Conservation (phyloP, 2,329 filamentous ascomycete genomes). For the Monilinia polystroma region DNA sequence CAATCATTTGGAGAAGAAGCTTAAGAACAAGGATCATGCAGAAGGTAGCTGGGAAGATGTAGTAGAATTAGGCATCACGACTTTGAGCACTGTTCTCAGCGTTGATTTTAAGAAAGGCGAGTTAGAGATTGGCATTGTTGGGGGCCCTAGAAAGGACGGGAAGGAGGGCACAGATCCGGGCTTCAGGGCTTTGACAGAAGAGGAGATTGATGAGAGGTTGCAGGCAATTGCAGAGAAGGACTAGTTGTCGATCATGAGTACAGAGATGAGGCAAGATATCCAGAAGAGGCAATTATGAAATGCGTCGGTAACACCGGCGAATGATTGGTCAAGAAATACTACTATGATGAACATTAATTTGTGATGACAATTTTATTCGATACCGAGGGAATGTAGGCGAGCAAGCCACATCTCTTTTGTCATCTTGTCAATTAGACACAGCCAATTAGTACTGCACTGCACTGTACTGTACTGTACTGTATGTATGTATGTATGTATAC, state of each 20-base stretch:
- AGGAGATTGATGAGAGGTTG: constrained; percentile 97
- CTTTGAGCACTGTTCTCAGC: constrained; percentile 91
- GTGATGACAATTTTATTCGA: constrained; percentile 32
- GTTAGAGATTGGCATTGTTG: constrained; percentile 96
- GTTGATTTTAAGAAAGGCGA: constrained; percentile 99
- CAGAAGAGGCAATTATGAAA: constrained; percentile 30
- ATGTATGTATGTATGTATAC: too few species aligned
- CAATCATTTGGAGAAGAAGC: constrained; percentile 98
- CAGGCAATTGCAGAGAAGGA: constrained; percentile 99
- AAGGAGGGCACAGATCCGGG: constrained; percentile 74
- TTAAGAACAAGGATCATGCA: constrained; percentile 97
- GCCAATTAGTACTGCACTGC: constrained; percentile 10
- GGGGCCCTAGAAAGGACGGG: constrained; percentile 79
- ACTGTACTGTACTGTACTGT: too few species aligned
- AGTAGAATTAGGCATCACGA: constrained; percentile 93
- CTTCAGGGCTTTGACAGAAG: constrained; percentile 90
- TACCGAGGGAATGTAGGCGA: constrained; percentile 25
- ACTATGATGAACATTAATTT: constrained; percentile 16
- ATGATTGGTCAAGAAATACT: constrained; percentile 21
- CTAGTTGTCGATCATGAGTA: constrained; percentile 49
- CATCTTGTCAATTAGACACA: constrained; percentile 27
- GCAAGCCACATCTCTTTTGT: constrained; percentile 31
- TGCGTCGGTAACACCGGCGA: constrained; percentile 31
- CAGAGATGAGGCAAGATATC: constrained; percentile 27
- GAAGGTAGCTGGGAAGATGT: constrained; percentile 96